These are phyloP conservation scores for Iris macrosiphon DNA, from an alignment of 106 monocot genomes.

Conservation along the genomic window DNA sequence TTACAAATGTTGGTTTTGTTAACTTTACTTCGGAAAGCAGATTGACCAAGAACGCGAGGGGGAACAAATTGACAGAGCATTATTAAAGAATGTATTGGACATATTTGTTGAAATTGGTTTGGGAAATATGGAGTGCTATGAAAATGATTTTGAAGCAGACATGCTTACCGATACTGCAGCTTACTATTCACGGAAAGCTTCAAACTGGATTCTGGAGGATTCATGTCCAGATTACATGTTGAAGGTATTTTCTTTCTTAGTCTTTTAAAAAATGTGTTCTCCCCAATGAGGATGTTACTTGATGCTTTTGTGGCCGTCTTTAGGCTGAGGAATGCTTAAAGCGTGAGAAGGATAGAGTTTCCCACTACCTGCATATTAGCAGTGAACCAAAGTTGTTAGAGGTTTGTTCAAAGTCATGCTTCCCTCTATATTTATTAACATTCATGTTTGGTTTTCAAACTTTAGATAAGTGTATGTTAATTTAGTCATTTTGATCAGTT, in stretches of 20 bases:
- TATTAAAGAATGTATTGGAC: conserved; percentile 79
- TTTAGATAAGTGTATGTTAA: neutral
- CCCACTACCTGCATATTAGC: conserved; percentile 69
- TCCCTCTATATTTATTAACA: neutral
- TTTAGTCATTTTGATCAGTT: too few species aligned
- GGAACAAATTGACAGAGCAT: conserved; percentile 80
- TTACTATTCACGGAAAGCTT: conserved; percentile 80
- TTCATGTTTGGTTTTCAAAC: neutral
- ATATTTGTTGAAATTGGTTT: conserved; percentile 92
- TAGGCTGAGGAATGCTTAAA: conserved; percentile 87
- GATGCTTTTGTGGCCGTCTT: too few species aligned
- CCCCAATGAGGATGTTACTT: too few species aligned
- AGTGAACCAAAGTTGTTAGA: conserved; percentile 85
- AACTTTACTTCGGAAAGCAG: conserved; percentile 25
- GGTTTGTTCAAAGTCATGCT: conserved; percentile 48
- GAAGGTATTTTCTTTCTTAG: conserved; percentile 44
- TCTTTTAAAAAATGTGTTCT: too few species aligned
- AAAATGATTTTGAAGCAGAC: conserved; percentile 71
- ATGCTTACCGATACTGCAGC: conserved; percentile 57
- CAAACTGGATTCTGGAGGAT: conserved; percentile 72
- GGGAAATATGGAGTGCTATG: conserved; percentile 62
- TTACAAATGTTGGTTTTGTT: neutral
- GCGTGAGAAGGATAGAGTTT: conserved; percentile 75
- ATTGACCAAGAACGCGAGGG: conserved; percentile 89
- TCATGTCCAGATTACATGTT: conserved; percentile 91